Base-by-base conservation (phyloP, 768 basidiomycete species). In the Heimioporus sp. region DNA sequence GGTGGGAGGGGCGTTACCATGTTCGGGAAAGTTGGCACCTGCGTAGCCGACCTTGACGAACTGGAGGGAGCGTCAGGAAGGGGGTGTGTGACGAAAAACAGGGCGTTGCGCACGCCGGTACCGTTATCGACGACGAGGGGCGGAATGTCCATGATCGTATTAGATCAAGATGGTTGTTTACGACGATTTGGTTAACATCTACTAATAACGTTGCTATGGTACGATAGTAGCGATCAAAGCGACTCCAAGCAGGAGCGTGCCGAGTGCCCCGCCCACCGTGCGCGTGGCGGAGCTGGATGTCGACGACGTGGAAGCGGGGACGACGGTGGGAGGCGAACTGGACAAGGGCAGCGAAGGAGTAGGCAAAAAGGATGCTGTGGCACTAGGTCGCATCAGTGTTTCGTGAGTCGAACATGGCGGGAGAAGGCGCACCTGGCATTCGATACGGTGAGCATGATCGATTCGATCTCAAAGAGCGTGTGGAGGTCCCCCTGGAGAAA, bases 21-120 rank as follows among this genome's bases (percentile, higher is more conserved):
- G 85, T 74, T 90, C 90, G 46, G 95, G 95, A 62, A 97, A 98
- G 76, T 98, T 97, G 63, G 89, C 90, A 54, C 91, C 90, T 54
- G 89, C 91, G 63, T 87, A 92, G 40, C 91, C 90, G 35, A 91
- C 88, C 77, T 92, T 92, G 63, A 93, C 91, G 64, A 92, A 93
- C 88, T 92, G 72, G 37, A 56, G 36, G n/a, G 32, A n/a, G 20
- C 15, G 28, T 34, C 10, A 44, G 48, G 12, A 44, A 43, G 43
- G 4, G n/a, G 3, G 10, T n/a, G 56, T 49, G 38, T 42, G 24
- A 17, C 44, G 52, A 55, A 10, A 42, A 39, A 19, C 28, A 15
- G 19, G 16, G 20, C 35, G 74, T 87, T 65, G 24, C 24, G 24
- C 72, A 91, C 90, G 48, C 91, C 91, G 30, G 91, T 93, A 64